Conservation (phyloP, 1,139 yeast species). For the Petasospora rhodanensis region DNA sequence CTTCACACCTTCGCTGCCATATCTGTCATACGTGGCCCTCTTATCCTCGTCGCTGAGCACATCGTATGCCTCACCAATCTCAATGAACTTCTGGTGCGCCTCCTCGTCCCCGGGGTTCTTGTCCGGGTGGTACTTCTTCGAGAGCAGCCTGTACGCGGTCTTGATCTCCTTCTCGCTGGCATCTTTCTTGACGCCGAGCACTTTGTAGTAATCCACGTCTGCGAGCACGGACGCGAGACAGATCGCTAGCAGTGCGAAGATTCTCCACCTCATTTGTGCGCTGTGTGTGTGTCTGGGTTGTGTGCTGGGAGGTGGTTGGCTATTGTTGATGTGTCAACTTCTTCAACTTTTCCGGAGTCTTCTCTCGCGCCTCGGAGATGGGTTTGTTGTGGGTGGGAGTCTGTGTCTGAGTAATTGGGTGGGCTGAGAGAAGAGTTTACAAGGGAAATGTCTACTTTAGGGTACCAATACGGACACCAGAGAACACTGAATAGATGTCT, state of each 20-base stretch:
- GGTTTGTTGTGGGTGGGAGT: too few relatives aligned
- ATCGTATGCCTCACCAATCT: constrained; percentile 92
- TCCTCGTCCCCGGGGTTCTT: constrained; percentile 79
- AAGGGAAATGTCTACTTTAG: too few relatives aligned
- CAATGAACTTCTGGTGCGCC: constrained; percentile 83
- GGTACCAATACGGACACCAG: too few relatives aligned
- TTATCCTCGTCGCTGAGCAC: constrained; percentile 74
- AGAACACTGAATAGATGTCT: too few relatives aligned
- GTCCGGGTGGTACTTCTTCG: constrained; percentile 92
- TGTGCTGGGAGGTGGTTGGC: too few relatives aligned
- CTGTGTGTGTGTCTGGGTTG: too few relatives aligned
- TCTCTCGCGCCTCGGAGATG: too few relatives aligned
- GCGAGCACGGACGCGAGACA: constrained; percentile 13
- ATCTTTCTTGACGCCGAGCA: constrained; percentile 62
- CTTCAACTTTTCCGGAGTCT: too few relatives aligned
- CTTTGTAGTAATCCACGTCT: constrained; percentile 35
- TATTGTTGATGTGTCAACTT: too few relatives aligned
- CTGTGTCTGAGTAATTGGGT: too few relatives aligned
- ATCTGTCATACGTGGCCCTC: constrained; percentile 66
- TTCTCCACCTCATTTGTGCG: constrained; percentile 9
- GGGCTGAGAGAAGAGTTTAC: too few relatives aligned
- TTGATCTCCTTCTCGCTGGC: constrained; percentile 83
- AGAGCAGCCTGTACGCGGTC: constrained; percentile 76
- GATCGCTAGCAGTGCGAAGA: constrained; percentile 6
- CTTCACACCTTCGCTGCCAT: constrained; percentile 78